These are phyloP conservation scores for Thuidium tamariscinum DNA, from an alignment of 225 moss, liverwort and hornwort species.

Conservation along the genomic window DNA sequence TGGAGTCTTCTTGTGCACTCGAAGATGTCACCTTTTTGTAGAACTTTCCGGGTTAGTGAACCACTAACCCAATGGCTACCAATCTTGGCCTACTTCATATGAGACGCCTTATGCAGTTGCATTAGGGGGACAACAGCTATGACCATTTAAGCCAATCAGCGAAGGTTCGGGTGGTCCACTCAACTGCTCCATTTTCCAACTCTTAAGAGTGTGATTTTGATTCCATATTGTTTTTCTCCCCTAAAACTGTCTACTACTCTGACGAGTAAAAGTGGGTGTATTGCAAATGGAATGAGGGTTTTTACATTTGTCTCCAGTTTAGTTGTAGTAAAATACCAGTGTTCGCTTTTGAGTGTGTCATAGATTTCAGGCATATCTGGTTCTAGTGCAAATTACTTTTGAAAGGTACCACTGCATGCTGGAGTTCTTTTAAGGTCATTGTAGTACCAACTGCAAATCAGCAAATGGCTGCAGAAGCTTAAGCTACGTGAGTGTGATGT, in stretches of 20 bases:
- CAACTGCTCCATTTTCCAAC: not conserved
- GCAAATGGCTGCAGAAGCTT: conserved; percentile 1
- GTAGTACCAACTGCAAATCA: not conserved
- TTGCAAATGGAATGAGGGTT: conserved; percentile 13
- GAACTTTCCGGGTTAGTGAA: not conserved
- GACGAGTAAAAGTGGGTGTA: conserved; percentile 9
- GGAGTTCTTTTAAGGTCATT: conserved; percentile 3
- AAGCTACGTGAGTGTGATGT: not conserved
- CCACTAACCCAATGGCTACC: not conserved
- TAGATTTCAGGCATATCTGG: conserved; percentile 8
- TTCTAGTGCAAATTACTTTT: not conserved
- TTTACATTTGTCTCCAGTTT: not conserved
- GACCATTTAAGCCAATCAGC: not conserved
- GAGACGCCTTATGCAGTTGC: not conserved
- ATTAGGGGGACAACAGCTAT: not conserved
- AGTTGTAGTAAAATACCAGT: conserved; percentile 14
- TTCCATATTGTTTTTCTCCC: conserved; percentile 5
- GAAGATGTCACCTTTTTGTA: not conserved
- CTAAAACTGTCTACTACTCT: conserved; percentile 11
- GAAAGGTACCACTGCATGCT: conserved; percentile 1
- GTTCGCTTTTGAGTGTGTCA: conserved; percentile 7
- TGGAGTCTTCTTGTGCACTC: not conserved
- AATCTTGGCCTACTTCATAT: not conserved
- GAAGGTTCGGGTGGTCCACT: conserved; percentile 3
- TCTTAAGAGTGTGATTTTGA: conserved; percentile 4